Evolutionary conservation across 441 rosid genomes (phyloP).

Genomic region (Erysimum pusillum): DNA sequence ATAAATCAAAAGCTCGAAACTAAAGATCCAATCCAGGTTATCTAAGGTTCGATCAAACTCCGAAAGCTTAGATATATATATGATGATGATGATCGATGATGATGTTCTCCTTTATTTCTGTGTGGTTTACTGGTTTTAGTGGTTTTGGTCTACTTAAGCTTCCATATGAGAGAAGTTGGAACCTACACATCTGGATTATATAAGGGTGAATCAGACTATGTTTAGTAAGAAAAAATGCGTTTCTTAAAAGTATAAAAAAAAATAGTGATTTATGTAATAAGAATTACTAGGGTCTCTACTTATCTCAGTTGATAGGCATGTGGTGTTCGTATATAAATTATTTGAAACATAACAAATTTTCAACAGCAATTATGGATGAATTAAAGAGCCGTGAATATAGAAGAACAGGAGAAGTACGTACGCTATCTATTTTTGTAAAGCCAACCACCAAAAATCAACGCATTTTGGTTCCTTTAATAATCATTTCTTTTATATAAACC

Average conservation of each 20-base stretch:
- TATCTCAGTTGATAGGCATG: background rate
- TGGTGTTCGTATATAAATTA: background rate
- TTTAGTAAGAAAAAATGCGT: background rate
- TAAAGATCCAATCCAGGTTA: background rate
- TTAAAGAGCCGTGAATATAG: conserved; percentile 45
- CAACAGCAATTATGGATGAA: conserved; percentile 30
- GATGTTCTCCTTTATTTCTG: background rate
- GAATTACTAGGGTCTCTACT: background rate
- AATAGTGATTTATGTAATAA: conserved; percentile 4
- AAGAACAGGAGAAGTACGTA: conserved; percentile 13
- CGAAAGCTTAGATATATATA: background rate
- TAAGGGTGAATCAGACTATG: background rate
- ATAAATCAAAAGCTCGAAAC: background rate
- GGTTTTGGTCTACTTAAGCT: background rate
- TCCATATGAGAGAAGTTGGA: background rate
- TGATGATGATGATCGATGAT: background rate
- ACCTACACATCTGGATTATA: background rate
- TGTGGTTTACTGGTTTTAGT: background rate
- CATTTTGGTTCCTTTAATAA: conserved; percentile 25
- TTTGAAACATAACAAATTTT: conserved; percentile 5
- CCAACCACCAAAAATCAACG: conserved; percentile 41
- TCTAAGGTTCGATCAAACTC: background rate
- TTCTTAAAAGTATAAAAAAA: background rate
- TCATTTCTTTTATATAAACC: conserved; percentile 29
- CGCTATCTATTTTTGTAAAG: background rate